Percentiles rank a stretch among this genome's conserved stretches.
These are phyloP conservation scores for Amaranthus tricolor DNA, from an alignment of 179 eudicot genomes.

Conservation along the genomic window DNA sequence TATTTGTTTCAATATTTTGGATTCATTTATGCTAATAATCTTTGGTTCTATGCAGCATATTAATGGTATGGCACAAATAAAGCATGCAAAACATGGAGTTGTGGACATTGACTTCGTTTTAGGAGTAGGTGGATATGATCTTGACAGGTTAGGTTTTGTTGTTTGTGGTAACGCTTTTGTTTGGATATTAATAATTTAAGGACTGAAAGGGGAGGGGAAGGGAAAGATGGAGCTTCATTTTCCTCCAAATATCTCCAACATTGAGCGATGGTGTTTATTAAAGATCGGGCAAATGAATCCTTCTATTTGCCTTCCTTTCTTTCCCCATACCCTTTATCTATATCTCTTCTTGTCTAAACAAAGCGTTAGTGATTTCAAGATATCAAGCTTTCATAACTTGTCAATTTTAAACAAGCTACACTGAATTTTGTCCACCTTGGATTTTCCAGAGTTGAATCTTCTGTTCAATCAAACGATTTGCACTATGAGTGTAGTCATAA, in stretches of 20 bases:
- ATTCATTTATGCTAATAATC: conserved; percentile 2
- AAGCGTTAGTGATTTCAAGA: not conserved
- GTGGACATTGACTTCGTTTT: conserved; percentile 90
- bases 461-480: conserved; percentile 48
- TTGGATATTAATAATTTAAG: too few species aligned
- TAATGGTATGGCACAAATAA: conserved; percentile 83
- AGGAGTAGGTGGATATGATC: conserved; percentile 97
- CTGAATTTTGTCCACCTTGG: conserved; percentile 2
- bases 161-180: not conserved
- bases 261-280: too few species aligned
- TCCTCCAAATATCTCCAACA: too few species aligned
- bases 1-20: not conserved
- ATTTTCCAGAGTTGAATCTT: conserved; percentile 73
- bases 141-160: conserved; percentile 59
- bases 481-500: conserved; percentile 37
- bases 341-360: too few species aligned
- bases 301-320: too few species aligned
- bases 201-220: too few species aligned
- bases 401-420: conserved; percentile 1
- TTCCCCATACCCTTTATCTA: too few species aligned
- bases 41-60: conserved; percentile 54
- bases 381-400: not conserved
- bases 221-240: too few species aligned
- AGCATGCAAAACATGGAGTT: conserved; percentile 63
- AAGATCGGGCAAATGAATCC: too few species aligned